Evolutionary conservation across 2,329 filamentous ascomycete genomes (phyloP).

Genomic region (Xylaria arbuscula): DNA sequence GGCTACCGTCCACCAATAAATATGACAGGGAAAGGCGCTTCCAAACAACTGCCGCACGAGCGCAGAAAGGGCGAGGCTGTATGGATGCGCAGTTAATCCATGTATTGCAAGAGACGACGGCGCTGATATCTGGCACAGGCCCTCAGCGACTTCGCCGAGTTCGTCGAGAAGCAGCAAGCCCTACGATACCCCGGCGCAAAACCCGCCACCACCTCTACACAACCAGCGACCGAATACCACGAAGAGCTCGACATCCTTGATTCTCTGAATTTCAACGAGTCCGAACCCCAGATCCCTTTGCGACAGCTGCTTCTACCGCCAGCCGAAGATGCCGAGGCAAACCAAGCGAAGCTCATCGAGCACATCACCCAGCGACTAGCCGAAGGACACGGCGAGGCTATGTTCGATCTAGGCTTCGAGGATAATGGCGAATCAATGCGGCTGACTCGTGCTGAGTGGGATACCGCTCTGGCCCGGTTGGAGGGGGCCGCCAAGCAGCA

Average conservation of each 20-base stretch:
- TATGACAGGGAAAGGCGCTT: constrained; percentile 65
- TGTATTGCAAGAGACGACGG: neutral
- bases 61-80: constrained; percentile 88
- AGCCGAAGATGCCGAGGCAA: constrained; percentile 64
- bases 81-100: constrained; percentile 49
- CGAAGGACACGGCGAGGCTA: constrained; percentile 87
- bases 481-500: constrained; percentile 71
- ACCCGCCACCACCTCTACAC: constrained; percentile 40
- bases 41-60: constrained; percentile 77
- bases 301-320: constrained; percentile 79
- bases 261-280: constrained; percentile 77
- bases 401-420: constrained; percentile 94
- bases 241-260: constrained; percentile 93
- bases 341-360: constrained; percentile 70
- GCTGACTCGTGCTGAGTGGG: constrained; percentile 80
- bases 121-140: constrained; percentile 59
- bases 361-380: constrained; percentile 76
- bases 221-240: constrained; percentile 73
- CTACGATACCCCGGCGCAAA: constrained; percentile 67
- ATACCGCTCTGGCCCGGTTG: constrained; percentile 74
- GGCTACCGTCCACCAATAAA: constrained; percentile 37
- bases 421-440: constrained; percentile 88
- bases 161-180: constrained; percentile 93
- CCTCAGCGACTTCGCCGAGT: constrained; percentile 95
- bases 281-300: constrained; percentile 72